A percentile compares a stretch with the other conserved stretches of the same genome.
phyloP scores from a whole-genome alignment of 2,329 filamentous ascomycete species.

The Grosmannia huntii region DNA sequence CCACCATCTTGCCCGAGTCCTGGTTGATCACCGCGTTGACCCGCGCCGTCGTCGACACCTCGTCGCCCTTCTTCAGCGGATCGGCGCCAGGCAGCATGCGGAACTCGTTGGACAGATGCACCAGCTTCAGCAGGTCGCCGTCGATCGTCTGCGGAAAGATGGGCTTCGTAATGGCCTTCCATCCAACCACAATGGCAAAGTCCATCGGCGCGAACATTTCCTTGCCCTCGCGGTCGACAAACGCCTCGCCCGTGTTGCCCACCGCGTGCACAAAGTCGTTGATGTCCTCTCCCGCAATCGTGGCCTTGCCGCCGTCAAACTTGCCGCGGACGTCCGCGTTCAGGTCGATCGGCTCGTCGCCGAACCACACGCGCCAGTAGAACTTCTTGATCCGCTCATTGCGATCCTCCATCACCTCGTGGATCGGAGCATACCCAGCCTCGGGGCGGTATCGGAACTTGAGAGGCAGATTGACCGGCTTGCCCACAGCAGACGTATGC shows the following conservation, averaged over 20 bases:
- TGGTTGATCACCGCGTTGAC: constrained; percentile 98
- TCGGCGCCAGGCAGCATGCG: constrained; percentile 94
- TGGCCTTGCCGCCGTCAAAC: constrained; percentile 81
- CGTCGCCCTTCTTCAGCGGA: constrained; percentile 89
- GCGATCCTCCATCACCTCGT: constrained; percentile 87
- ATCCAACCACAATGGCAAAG: constrained; percentile 94
- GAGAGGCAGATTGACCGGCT: constrained; percentile 71
- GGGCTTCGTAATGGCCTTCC: constrained; percentile 98
- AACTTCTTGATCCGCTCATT: constrained; percentile 99
- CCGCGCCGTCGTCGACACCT: constrained; percentile 83
- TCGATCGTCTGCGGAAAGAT: constrained; percentile 97
- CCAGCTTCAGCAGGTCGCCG: constrained; percentile 87
- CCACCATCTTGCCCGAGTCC: constrained; percentile 97
- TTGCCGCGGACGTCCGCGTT: constrained; percentile 73
- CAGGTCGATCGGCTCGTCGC: constrained; percentile 69
- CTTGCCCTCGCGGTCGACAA: constrained; percentile 91
- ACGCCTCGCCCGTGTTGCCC: constrained; percentile 93
- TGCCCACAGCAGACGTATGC: constrained; percentile 74
- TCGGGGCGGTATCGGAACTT: constrained; percentile 91
- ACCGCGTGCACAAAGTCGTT: constrained; percentile 99
- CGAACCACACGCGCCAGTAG: constrained; percentile 98
- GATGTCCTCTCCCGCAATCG: constrained; percentile 82
- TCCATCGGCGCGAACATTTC: constrained; percentile 95
- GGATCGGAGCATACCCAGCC: constrained; percentile 92
- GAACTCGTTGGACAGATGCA: constrained; percentile 95